These are phyloP conservation scores for Paecilomyces variotii DNA, from an alignment of 2,329 filamentous ascomycete species.

Conservation along the genomic window DNA sequence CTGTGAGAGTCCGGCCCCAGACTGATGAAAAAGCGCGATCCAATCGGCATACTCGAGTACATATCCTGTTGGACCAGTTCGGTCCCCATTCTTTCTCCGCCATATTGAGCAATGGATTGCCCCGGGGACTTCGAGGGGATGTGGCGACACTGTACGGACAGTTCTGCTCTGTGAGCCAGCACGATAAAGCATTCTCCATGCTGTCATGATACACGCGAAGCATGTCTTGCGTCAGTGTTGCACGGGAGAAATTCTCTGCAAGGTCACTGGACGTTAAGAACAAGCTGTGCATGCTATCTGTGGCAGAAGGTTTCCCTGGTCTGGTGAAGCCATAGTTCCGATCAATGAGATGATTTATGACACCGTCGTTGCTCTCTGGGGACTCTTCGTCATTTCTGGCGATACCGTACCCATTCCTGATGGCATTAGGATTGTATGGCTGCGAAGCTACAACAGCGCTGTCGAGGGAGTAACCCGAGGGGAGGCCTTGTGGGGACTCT, in stretches of 20 bases:
- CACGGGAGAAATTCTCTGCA: slow-evolving; percentile 26
- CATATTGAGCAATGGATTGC: background rate
- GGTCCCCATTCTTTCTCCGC: slow-evolving; percentile 26
- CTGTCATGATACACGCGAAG: slow-evolving; percentile 38
- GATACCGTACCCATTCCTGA: background rate
- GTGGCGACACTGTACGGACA: slow-evolving; percentile 32
- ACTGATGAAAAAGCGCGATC: slow-evolving; percentile 32
- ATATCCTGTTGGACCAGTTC: slow-evolving; percentile 37
- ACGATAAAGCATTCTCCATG: slow-evolving; percentile 38
- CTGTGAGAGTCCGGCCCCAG: slow-evolving; percentile 29
- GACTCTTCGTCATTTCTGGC: background rate
- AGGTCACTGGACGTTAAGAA: slow-evolving; percentile 10
- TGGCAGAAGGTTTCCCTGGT: background rate
- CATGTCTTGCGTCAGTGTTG: slow-evolving; percentile 29
- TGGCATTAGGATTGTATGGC: background rate
- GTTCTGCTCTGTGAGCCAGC: slow-evolving; percentile 37
- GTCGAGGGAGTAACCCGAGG: background rate
- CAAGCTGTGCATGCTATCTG: background rate
- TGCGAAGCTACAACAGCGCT: background rate
- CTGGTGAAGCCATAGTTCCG: background rate
- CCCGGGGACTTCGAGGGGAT: slow-evolving; percentile 1
- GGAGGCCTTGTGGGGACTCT: background rate
- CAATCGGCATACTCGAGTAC: slow-evolving; percentile 36
- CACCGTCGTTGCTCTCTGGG: background rate
- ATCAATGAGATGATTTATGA: background rate